A percentile compares a stretch with the other conserved stretches of the same genome.
Conservation (phyloP, 2,329 filamentous ascomycete genomes). For the Botrytis porri region DNA sequence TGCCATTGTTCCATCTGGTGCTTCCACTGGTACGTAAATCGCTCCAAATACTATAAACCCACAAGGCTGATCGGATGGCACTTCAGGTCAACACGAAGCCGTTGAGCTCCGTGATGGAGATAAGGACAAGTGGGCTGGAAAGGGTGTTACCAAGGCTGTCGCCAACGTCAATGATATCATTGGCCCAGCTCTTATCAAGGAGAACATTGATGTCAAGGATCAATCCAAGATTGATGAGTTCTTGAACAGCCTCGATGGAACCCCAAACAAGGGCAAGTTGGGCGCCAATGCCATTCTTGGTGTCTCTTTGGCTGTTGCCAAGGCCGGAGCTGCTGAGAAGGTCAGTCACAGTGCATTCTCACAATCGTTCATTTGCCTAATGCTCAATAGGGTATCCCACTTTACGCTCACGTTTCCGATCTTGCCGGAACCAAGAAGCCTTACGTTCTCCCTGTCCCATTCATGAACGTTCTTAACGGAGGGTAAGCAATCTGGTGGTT, state of each 20-base stretch:
- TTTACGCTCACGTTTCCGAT: constrained; percentile 85
- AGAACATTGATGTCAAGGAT: constrained; percentile 81
- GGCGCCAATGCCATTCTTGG: constrained; percentile 88
- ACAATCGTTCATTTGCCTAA: constrained; percentile 17
- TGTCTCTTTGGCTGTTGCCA: constrained; percentile 79
- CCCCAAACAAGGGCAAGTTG: constrained; percentile 81
- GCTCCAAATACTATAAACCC: constrained; percentile 23
- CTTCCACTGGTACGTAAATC: constrained; percentile 74
- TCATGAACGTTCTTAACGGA: constrained; percentile 92
- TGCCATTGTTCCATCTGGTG: constrained; percentile 94
- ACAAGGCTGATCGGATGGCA: constrained; percentile 27
- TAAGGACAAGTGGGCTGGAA: constrained; percentile 81
- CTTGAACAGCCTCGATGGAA: constrained; percentile 81
- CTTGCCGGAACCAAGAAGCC: constrained; percentile 88
- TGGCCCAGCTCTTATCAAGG: constrained; percentile 77
- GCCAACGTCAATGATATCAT: constrained; percentile 81
- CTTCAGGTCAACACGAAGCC: constrained; percentile 79
- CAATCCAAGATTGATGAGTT: constrained; percentile 81
- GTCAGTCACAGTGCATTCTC: constrained; percentile 39
- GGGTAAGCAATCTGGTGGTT: constrained; percentile 35
- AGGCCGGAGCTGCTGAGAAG: constrained; percentile 88
- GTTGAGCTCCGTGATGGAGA: constrained; percentile 88
- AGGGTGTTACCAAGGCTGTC: constrained; percentile 84
- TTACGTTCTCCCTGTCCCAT: constrained; percentile 84
- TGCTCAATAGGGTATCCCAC: constrained; percentile 61